Base-by-base conservation (phyloP, 345 rosid species). In the Heritiera littoralis region DNA sequence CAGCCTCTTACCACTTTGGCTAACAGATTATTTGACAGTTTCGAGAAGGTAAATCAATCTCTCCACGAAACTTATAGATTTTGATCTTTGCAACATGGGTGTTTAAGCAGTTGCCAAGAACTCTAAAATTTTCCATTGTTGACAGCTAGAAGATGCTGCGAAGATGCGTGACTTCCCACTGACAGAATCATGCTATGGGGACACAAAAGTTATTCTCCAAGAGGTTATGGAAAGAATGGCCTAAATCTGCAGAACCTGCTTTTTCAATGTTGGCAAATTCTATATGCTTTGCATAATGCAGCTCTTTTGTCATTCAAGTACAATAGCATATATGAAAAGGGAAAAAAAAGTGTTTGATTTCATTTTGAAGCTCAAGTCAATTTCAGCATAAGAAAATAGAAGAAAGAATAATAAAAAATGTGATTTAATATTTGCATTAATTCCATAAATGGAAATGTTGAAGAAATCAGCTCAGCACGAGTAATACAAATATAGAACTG, bases 141-240 rank as follows among this genome's bases (percentile, higher is more conserved):
- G 41, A 76, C 88, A 93, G 97, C 96, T 95, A 46, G 92, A 92
- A 87, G 91, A 86, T 17, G 93, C 97, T 54, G 84, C 88, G 0
- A 90, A 86, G 88, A 84, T 48, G 70, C 86, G 87, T 54, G 89
- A 89, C 88, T 81, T 90, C 17, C 30, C 86, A 0, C 78, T 79
- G 84, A 91, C 98, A 56, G 85, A 90, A 82, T 83, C 89, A 17
- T 80, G 74, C 78, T 90, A 91, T 60, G 82, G 78, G 77, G 92
- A 89, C 77, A 87, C 93, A 6, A 85, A 80, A 20, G 78, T 82
- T 61, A 82, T 95, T 83, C 92, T 91, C 63, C 87, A 87, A 76
- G 96, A 94, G 79, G 96, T 91, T 55, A 91, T 89, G 96, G 85
- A 76, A 11, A 83, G 83, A 82, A 90, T 90, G 90, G 89, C 90